Evolutionary conservation across 805 yeast species (phyloP), one percentile per base, ranked within the genome.

Genomic region (Nakazawaea wyomingensis): DNA sequence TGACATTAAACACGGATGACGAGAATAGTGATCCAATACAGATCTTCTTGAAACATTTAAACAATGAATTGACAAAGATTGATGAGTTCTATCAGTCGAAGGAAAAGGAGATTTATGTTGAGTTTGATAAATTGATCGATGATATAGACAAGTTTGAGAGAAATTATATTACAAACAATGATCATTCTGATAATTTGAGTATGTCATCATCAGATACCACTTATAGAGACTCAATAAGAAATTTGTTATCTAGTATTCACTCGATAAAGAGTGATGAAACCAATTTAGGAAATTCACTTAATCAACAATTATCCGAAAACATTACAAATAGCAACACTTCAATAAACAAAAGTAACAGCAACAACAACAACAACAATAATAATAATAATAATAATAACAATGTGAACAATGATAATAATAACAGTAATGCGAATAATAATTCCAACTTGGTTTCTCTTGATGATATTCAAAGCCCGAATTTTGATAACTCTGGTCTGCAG

Each of bases 41-140:
- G 16, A 77, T 78, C n/a, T 91, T 90, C 53, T 54, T 66, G 1
- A 71, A 78, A 16, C 91, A 93, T 1, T 66, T 93, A 47, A 88
- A 91, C 58, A 73, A 76, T 7, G 98, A 93, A 61, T 65, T 86
- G 50, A 60, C 57, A 40, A 87, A 88, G 58, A 79, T 93, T 38
- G 90, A 88, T 60, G 69, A 65, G 37, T 93, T 93, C 56, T 93
- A 80, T 62, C 64, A 64, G 33, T 64, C 68, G 24, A 89, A 84
- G 52, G 95, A 90, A 58, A 64, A 60, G n/a, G 72, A 71, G 33
- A 68, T 80, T 4, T 72, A 63, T 47, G 63, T 59, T 21, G 78
- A 72, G 42, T 77, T 80, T 48, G 77, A 76, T 33, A 73, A 71
- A 9, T 61, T 90, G 41, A 61, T 75, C 6, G 72, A 66, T 17